These are phyloP conservation scores for Hypoxylon rickii DNA, from an alignment of 495 filamentous ascomycete species.

Conservation along the genomic window DNA sequence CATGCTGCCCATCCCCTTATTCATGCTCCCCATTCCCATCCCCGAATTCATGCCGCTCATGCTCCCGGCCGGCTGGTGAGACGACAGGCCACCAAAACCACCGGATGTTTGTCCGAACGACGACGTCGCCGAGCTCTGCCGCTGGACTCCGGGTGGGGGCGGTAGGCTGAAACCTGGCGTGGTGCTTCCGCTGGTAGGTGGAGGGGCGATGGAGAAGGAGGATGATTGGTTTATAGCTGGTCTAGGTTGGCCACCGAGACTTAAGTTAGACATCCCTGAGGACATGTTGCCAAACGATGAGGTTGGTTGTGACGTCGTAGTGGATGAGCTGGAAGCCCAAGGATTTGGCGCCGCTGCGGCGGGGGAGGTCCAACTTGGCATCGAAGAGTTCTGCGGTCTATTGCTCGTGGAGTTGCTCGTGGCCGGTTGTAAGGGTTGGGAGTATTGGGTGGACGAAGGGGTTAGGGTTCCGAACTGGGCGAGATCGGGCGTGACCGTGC, in stretches of 20 bases:
- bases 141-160: conserved; percentile 42
- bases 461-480: conserved; percentile 51
- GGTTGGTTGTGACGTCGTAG: conserved; percentile 16
- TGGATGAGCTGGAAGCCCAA: conserved; percentile 41
- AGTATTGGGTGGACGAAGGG: conserved; percentile 58
- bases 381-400: conserved; percentile 19
- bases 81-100: conserved; percentile 12
- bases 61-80: conserved; percentile 26
- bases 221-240: conserved; percentile 37
- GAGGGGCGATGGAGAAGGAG: conserved; percentile 55
- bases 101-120: conserved; percentile 19
- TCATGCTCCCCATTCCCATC: conserved; percentile 19
- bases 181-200: conserved; percentile 41
- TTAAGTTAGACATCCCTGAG: conserved; percentile 39
- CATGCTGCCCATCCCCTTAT: conserved; percentile 29
- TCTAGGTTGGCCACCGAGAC: conserved; percentile 41
- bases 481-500: conserved; percentile 63
- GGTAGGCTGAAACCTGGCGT: conserved; percentile 45
- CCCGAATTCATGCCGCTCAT: conserved; percentile 35
- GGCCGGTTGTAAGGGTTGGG: conserved; percentile 54
- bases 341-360: conserved; percentile 35
- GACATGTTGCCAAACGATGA: conserved; percentile 27
- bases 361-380: conserved; percentile 43
- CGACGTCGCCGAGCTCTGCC: conserved; percentile 18
- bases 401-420: background rate